A percentile compares a stretch with the other conserved stretches of the same genome.
Evolutionary conservation across 2,329 filamentous ascomycete genomes (phyloP).

Genomic region (Monosporascus sp.): DNA sequence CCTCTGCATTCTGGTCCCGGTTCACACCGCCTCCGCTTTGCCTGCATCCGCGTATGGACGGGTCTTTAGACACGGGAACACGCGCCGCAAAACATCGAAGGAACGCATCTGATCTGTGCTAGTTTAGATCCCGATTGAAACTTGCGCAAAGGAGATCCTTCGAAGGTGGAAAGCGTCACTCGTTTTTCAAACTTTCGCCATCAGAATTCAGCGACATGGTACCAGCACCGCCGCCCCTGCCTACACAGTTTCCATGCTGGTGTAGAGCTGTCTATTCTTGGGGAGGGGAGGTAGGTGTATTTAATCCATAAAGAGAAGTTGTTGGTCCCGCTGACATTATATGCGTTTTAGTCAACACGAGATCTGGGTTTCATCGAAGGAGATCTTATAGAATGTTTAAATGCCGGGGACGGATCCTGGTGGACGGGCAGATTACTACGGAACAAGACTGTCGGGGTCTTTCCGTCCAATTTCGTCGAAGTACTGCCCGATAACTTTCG

Average conservation of each 20-base stretch:
- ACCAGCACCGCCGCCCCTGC: slow-evolving; percentile 55
- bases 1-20: background rate
- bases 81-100: background rate
- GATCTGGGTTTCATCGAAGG: slow-evolving; percentile 97
- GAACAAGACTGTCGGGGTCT: slow-evolving; percentile 85
- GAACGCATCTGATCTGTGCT: background rate
- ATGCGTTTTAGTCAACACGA: slow-evolving; percentile 62
- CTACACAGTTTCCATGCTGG: slow-evolving; percentile 83
- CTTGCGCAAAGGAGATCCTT: slow-evolving; percentile 9
- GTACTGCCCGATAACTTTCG: slow-evolving; percentile 81
- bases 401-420: slow-evolving; percentile 96
- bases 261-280: slow-evolving; percentile 87
- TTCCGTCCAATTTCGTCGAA: slow-evolving; percentile 96
- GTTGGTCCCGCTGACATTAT: slow-evolving; percentile 4
- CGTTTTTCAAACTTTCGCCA: background rate
- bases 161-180: slow-evolving; percentile 9
- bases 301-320: slow-evolving; percentile 4
- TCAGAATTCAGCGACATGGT: slow-evolving; percentile 39
- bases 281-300: slow-evolving; percentile 67
- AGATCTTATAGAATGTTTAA: slow-evolving; percentile 95
- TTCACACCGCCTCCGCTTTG: background rate
- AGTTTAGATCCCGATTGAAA: background rate
- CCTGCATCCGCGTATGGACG: background rate
- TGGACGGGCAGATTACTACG: slow-evolving; percentile 91
- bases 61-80: background rate